Base-by-base conservation (phyloP, 2,329 filamentous ascomycete species). In the Neonectria sp. region DNA sequence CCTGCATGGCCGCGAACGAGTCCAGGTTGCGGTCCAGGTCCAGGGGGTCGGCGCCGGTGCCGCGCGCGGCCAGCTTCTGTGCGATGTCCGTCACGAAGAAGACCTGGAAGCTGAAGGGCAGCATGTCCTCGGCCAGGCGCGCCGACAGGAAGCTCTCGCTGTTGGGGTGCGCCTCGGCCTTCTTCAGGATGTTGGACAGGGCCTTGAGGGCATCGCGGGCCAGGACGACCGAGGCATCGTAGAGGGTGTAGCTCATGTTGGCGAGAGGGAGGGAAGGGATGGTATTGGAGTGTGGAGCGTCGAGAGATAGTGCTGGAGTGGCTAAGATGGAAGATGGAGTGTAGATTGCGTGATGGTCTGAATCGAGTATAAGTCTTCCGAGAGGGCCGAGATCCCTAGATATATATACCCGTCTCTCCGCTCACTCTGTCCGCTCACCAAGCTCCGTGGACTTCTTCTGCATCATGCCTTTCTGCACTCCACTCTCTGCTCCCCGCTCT, bases 61-160 rank as follows among this genome's bases (percentile, higher is more conserved):
- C 69, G 67, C 80, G 80, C 21, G 79, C 77, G 43, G 78, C 70
- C 21, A 81, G 65, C 75, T 81, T 80, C 65, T 75, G 66, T 31
- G 75, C 65, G 9, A 68, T 53, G 70, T 80, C 77, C 67, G 78
- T 73, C 45, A 73, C 70, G 63, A 80, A 72, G 68, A 69, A 65
- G 63, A 85, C 74, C 73, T 86, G 84, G 76, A 82, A 81, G 71
- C 65, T 75, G 40, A 86, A 73, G 57, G 82, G 79, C 9, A 80
- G 77, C 84, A 86, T 86, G 78, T 85, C 82, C 3, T 77, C 73
- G 68, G 73, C 60, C 37, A 86, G 74, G 45, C 77, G 77, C 35
- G 79, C 77, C 4, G 73, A 63, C 58, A 79, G 65, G 60, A 84
- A 68, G 13, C 71, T 73, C 53, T 77, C 76, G 35, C 76, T 74